A percentile compares a stretch with the other conserved stretches of the same genome.
These are phyloP conservation scores for Candida nanaspora DNA, from an alignment of 805 yeast species.

Conservation along the genomic window DNA sequence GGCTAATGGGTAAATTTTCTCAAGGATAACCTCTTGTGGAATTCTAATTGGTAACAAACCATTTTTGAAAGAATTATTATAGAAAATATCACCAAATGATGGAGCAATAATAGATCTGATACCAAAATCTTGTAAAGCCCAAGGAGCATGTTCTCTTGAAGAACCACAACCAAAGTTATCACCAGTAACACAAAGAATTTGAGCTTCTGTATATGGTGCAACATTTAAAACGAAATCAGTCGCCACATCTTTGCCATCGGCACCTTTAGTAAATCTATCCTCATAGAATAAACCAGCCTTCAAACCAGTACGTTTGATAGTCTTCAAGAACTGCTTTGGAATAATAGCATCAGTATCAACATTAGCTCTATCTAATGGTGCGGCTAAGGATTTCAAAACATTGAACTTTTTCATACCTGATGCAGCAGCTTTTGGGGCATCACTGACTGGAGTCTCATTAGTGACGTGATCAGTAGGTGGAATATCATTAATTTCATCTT, in stretches of 20 bases:
- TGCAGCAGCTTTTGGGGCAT: slow-evolving; percentile 26
- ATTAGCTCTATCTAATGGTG: slow-evolving; percentile 90
- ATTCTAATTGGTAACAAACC: slow-evolving; percentile 90
- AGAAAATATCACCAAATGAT: slow-evolving; percentile 96
- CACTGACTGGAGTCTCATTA: slow-evolving; percentile 25
- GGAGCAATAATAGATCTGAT: slow-evolving; percentile 95
- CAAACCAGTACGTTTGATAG: slow-evolving; percentile 95
- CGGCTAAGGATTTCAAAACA: slow-evolving; percentile 78
- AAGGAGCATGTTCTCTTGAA: slow-evolving; percentile 98
- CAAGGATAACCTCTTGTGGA: slow-evolving; percentile 66
- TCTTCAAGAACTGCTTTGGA: slow-evolving; percentile 96
- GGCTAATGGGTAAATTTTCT: slow-evolving; percentile 76
- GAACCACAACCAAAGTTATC: slow-evolving; percentile 99
- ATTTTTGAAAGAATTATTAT: slow-evolving; percentile 94
- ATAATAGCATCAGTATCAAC: slow-evolving; percentile 98
- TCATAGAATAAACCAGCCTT: slow-evolving; percentile 86
- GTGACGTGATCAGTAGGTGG: slow-evolving; percentile 44
- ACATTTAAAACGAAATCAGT: slow-evolving; percentile 91
- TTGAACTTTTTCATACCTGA: slow-evolving; percentile 70
- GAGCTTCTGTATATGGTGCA: slow-evolving; percentile 72
- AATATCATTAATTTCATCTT: slow-evolving; percentile 56
- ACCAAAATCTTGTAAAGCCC: slow-evolving; percentile 98
- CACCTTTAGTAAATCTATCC: slow-evolving; percentile 66
- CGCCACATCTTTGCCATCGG: slow-evolving; percentile 62
- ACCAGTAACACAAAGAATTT: slow-evolving; percentile 86